Conservation (phyloP, 768 basidiomycete genomes). For the Kwoniella europaea region DNA sequence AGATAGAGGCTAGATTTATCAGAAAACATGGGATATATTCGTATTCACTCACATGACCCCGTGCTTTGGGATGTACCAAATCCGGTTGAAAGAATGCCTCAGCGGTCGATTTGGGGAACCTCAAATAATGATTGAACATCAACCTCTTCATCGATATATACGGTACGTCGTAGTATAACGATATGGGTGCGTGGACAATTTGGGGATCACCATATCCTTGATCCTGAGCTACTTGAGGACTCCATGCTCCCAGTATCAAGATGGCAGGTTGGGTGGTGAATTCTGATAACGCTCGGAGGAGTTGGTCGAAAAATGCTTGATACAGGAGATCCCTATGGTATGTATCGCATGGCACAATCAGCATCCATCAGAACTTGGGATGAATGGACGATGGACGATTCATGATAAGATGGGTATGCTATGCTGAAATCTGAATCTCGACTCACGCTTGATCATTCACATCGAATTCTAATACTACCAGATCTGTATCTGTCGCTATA, state of each 20-base stretch:
- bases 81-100: constrained; percentile 51
- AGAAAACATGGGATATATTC: too few relatives aligned
- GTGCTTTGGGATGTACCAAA: constrained; percentile 52
- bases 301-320: constrained; percentile 50
- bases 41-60: constrained; percentile 50
- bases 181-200: constrained; percentile 53
- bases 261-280: constrained; percentile 52
- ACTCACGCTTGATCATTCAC: constrained; percentile 56
- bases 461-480: constrained; percentile 56
- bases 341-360: too few relatives aligned
- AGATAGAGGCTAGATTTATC: too few relatives aligned
- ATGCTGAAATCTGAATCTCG: too few relatives aligned
- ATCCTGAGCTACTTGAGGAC: constrained; percentile 50
- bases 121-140: constrained; percentile 52
- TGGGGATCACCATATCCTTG: constrained; percentile 57
- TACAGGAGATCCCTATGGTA: constrained; percentile 37
- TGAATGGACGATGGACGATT: too few relatives aligned
- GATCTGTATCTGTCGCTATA: constrained; percentile 49
- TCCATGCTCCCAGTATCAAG: constrained; percentile 54
- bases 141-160: constrained; percentile 54
- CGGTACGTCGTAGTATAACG: constrained; percentile 54
- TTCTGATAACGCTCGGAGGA: constrained; percentile 50
- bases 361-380: too few relatives aligned
- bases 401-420: too few relatives aligned
- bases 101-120: constrained; percentile 46